phyloP scores from a whole-genome alignment of 2,329 filamentous ascomycete species.

The Neophaeococcomyces aloes region DNA sequence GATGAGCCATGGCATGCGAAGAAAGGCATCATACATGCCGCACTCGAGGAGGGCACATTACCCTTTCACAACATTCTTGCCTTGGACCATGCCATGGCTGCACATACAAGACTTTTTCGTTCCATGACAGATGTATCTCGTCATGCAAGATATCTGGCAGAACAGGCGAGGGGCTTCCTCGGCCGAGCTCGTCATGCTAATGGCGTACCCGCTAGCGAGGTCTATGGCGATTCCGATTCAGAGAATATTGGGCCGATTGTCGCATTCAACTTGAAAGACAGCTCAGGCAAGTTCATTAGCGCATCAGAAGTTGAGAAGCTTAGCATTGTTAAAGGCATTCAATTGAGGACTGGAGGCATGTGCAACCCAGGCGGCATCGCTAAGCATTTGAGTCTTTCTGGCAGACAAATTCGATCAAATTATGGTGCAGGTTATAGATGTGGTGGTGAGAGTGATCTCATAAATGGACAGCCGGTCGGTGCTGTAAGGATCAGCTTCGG shows the following conservation, averaged over 20 bases:
- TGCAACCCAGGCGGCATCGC: constrained; percentile 89
- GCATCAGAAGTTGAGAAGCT: constrained; percentile 81
- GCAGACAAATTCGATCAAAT: constrained; percentile 74
- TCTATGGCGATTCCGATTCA: constrained; percentile 45
- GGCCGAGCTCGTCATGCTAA: constrained; percentile 57
- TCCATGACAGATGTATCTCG: constrained; percentile 58
- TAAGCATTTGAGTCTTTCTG: constrained; percentile 57
- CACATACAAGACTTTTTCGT: constrained; percentile 59
- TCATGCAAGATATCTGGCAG: constrained; percentile 59
- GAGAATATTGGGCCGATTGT: constrained; percentile 58
- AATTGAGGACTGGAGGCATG: constrained; percentile 76
- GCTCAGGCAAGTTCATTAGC: constrained; percentile 62
- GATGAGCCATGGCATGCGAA: constrained; percentile 73
- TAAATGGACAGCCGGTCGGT: constrained; percentile 76
- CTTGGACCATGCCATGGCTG: constrained; percentile 60
- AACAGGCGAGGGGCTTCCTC: constrained; percentile 50
- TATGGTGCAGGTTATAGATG: constrained; percentile 79
- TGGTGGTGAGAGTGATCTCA: constrained; percentile 69
- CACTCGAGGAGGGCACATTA: constrained; percentile 81
- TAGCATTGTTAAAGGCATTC: constrained; percentile 64
- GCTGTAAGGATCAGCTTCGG: constrained; percentile 77
- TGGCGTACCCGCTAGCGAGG: constrained; percentile 49
- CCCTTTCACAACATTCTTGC: constrained; percentile 86
- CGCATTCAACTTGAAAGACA: constrained; percentile 70
- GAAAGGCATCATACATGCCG: constrained; percentile 65